Evolutionary conservation across 441 rosid genomes (phyloP).

Genomic region (Brassica balearica): DNA sequence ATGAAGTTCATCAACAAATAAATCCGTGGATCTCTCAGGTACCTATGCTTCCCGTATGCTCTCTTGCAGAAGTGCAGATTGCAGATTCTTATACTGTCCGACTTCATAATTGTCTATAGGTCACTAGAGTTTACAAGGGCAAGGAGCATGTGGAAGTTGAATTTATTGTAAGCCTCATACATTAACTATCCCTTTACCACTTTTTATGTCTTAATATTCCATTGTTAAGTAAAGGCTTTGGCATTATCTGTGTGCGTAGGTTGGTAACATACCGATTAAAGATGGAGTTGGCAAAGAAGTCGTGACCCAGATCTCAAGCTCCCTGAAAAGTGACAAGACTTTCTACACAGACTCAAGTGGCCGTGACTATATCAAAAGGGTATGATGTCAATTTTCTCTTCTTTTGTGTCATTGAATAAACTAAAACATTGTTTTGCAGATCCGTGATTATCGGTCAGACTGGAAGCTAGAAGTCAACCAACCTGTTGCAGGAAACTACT

Average conservation of each 20-base stretch:
- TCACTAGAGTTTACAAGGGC: constrained; percentile 81
- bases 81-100: constrained; percentile 13
- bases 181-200: constrained; percentile 21
- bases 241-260: constrained; percentile 53
- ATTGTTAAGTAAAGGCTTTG: background rate
- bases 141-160: constrained; percentile 98
- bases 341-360: constrained; percentile 99
- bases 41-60: background rate
- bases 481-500: constrained; percentile 97
- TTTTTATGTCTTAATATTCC: constrained; percentile 22
- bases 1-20: constrained; percentile 90
- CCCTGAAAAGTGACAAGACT: constrained; percentile 71
- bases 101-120: constrained; percentile 53
- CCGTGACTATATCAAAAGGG: constrained; percentile 95
- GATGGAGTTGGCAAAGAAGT: constrained; percentile 96
- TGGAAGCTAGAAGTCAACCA: constrained; percentile 96
- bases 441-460: constrained; percentile 92
- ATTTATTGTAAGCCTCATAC: constrained; percentile 78
- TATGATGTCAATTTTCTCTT: constrained; percentile 42
- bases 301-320: constrained; percentile 77
- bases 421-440: constrained; percentile 53
- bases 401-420: constrained; percentile 8
- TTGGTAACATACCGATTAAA: constrained; percentile 83
- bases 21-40: constrained; percentile 98
- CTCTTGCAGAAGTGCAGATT: constrained; percentile 23